These are phyloP conservation scores for Phytopythium oedochilum DNA, from an alignment of 352 stramenopile species.

Conservation along the genomic window DNA sequence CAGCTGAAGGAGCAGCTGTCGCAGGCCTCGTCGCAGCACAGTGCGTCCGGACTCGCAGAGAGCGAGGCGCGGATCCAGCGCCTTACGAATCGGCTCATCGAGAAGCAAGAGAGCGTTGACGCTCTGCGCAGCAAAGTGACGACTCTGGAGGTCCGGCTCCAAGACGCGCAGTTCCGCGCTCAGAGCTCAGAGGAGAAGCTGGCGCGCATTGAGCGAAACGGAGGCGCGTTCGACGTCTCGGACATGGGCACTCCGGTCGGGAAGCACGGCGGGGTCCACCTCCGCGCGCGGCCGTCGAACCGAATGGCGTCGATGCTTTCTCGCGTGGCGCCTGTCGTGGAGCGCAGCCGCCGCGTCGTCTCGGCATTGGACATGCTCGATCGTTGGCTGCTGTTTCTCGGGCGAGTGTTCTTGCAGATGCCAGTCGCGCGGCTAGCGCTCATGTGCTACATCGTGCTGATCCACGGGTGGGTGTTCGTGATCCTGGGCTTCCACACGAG, in stretches of 20 bases:
- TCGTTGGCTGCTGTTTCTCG: slow-evolving; percentile 71
- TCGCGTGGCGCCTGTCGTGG: slow-evolving; percentile 58
- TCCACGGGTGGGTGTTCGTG: slow-evolving; percentile 85
- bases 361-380: slow-evolving; percentile 63
- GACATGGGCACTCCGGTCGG: slow-evolving; percentile 55
- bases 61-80: slow-evolving; percentile 66
- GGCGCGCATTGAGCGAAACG: slow-evolving; percentile 58
- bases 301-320: slow-evolving; percentile 65
- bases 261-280: slow-evolving; percentile 12
- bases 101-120: slow-evolving; percentile 82
- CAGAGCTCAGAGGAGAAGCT: slow-evolving; percentile 56
- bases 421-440: slow-evolving; percentile 71
- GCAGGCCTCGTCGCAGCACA: slow-evolving; percentile 20
- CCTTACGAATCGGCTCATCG: slow-evolving; percentile 73
- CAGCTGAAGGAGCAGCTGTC: slow-evolving; percentile 43
- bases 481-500: slow-evolving; percentile 87
- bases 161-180: slow-evolving; percentile 38
- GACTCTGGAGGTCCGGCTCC: slow-evolving; percentile 67
- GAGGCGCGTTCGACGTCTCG: slow-evolving; percentile 48
- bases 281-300: slow-evolving; percentile 41
- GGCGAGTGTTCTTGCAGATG: slow-evolving; percentile 68
- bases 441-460: slow-evolving; percentile 72
- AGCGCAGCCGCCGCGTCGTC: slow-evolving; percentile 63
- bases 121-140: slow-evolving; percentile 55
- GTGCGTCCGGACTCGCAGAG: slow-evolving; percentile 16